Conservation (phyloP, 1,284 basidiomycete species). For the Austroboletus niveus region DNA sequence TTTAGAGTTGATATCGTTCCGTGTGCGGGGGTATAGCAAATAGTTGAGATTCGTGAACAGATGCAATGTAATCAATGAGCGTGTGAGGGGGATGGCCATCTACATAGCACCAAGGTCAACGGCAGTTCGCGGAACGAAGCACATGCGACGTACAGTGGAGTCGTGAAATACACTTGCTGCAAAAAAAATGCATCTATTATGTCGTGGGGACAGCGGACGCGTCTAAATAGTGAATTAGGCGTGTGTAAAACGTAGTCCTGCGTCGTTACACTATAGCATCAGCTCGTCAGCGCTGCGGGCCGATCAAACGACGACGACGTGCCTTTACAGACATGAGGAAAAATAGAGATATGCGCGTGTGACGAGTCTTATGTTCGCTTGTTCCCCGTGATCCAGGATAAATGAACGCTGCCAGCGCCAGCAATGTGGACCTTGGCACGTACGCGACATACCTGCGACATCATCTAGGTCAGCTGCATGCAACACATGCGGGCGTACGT, state of each 20-base stretch:
- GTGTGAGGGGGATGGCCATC: conserved; percentile 29
- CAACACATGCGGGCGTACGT: conserved; percentile 21
- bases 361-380: conserved; percentile 36
- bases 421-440: conserved; percentile 68
- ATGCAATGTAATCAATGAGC: conserved; percentile 26
- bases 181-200: conserved; percentile 25
- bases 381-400: conserved; percentile 72
- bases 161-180: conserved; percentile 31
- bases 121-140: neutral
- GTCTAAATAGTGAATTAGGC: conserved; percentile 27
- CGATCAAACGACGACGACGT: neutral
- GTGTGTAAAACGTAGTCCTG: conserved; percentile 26
- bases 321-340: conserved; percentile 27
- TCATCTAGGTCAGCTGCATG: conserved; percentile 1
- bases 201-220: conserved; percentile 16
- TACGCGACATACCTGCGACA: conserved; percentile 64
- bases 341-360: neutral
- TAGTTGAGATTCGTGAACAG: conserved; percentile 16
- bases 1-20: conserved; percentile 19
- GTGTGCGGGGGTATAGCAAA: conserved; percentile 28
- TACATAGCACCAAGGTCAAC: conserved; percentile 13
- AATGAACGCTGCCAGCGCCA: conserved; percentile 70
- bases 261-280: conserved; percentile 26
- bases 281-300: conserved; percentile 2
- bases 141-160: conserved; percentile 16